phyloP scores from a whole-genome alignment of 2,329 filamentous ascomycete species.

The Xylaria sp. region DNA sequence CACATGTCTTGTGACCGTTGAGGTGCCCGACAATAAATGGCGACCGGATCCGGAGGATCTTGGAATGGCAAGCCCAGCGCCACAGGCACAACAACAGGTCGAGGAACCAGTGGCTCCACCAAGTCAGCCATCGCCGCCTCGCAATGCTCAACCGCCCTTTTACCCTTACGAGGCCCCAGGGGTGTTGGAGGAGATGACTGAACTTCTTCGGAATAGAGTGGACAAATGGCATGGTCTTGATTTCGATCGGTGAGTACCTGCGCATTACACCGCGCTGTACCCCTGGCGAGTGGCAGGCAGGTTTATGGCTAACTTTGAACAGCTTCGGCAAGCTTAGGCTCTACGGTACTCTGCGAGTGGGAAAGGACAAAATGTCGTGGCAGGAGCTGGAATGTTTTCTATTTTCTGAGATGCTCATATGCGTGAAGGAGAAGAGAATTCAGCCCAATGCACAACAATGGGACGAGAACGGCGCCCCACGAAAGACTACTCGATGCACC shows the following conservation, averaged over 20 bases:
- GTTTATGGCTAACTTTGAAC: constrained; percentile 28
- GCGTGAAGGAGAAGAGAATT: constrained; percentile 92
- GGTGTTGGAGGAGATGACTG: constrained; percentile 76
- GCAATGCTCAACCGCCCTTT: constrained; percentile 51
- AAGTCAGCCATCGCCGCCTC: constrained; percentile 55
- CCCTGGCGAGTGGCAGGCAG: background rate
- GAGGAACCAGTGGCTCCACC: constrained; percentile 50
- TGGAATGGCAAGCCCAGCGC: constrained; percentile 44
- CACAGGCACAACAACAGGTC: constrained; percentile 40
- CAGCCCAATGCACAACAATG: constrained; percentile 55
- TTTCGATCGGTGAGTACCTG: constrained; percentile 60
- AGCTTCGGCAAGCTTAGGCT: constrained; percentile 89
- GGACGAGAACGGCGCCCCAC: constrained; percentile 53
- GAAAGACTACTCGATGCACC: constrained; percentile 71
- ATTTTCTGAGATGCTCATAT: constrained; percentile 98
- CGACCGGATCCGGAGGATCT: constrained; percentile 77
- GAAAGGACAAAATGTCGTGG: constrained; percentile 95
- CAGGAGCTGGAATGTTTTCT: constrained; percentile 96
- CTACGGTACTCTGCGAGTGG: constrained; percentile 84
- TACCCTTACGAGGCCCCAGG: constrained; percentile 71
- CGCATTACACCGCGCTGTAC: background rate
- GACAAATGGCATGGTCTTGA: constrained; percentile 98
- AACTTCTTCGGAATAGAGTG: constrained; percentile 77
- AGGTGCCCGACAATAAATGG: constrained; percentile 92
- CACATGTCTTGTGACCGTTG: constrained; percentile 88